These are phyloP conservation scores for Lasiodiplodia theobromae DNA, from an alignment of 2,329 filamentous ascomycete genomes.

Conservation along the genomic window DNA sequence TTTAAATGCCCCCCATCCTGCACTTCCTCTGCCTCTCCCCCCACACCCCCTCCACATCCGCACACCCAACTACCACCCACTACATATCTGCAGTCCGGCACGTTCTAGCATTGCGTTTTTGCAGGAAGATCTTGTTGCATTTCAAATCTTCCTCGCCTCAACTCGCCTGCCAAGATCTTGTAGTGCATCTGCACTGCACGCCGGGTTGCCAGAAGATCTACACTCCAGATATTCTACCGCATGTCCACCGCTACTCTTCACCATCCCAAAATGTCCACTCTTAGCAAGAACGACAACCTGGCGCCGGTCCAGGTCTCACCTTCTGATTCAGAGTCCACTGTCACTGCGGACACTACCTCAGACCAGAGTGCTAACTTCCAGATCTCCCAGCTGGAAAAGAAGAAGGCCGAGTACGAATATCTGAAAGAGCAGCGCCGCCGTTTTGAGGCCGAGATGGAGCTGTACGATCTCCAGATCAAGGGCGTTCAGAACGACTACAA, in stretches of 20 bases:
- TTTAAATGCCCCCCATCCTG: constrained; percentile 17
- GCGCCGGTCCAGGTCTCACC: not conserved
- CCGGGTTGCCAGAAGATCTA: constrained; percentile 15
- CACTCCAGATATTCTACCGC: constrained; percentile 8
- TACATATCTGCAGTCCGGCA: constrained; percentile 11
- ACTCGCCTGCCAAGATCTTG: constrained; percentile 17
- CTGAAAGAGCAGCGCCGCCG: constrained; percentile 87
- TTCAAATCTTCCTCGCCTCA: constrained; percentile 11
- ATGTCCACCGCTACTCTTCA: not conserved
- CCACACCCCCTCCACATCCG: not conserved
- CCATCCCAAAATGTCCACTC: not conserved
- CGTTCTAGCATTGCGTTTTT: constrained; percentile 5
- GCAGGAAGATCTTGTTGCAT: not conserved
- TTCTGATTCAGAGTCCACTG: constrained; percentile 5
- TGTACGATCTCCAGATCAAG: constrained; percentile 84
- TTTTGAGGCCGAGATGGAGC: constrained; percentile 91
- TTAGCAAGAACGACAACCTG: not conserved
- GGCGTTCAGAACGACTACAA: constrained; percentile 84
- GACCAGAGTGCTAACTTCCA: not conserved
- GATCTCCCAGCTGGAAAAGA: constrained; percentile 79
- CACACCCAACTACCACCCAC: not conserved
- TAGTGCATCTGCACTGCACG: constrained; percentile 16
- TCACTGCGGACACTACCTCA: not conserved
- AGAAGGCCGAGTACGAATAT: constrained; percentile 89
- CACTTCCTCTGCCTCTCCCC: not conserved